Percentiles rank a stretch among this genome's conserved stretches.
These are phyloP conservation scores for Plasmodium sp. DNA, from an alignment of 169 alveolate genomes.

Conservation along the genomic window DNA sequence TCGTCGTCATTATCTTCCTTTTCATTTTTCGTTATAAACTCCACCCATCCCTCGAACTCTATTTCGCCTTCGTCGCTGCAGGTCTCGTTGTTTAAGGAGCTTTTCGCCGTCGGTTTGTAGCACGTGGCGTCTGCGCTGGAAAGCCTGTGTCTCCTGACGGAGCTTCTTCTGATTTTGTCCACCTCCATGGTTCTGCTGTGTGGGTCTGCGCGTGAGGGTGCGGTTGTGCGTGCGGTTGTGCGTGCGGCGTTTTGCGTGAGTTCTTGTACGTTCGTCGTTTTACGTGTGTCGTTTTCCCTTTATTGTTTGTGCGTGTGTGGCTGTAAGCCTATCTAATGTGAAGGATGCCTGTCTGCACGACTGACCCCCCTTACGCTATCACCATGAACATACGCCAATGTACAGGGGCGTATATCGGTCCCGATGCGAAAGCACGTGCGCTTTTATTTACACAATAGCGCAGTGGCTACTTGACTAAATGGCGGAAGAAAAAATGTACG, in stretches of 20 bases:
- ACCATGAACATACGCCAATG: not conserved
- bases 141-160: slow-evolving; percentile 24
- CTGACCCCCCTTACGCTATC: not conserved
- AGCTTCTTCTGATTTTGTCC: not conserved
- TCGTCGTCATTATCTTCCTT: slow-evolving; percentile 4
- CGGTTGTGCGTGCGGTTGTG: not conserved
- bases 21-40: slow-evolving; percentile 52
- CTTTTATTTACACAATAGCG: not conserved
- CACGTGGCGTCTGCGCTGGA: slow-evolving; percentile 28
- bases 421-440: not conserved
- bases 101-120: slow-evolving; percentile 11
- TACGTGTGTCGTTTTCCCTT: too few relatives aligned
- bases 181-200: slow-evolving; percentile 7
- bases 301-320: not conserved
- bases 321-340: not conserved
- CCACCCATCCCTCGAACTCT: slow-evolving; percentile 73
- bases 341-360: not conserved
- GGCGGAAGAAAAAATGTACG: not conserved
- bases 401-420: not conserved
- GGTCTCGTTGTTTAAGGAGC: not conserved
- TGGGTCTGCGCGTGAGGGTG: not conserved
- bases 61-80: slow-evolving; percentile 64
- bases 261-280: too few relatives aligned
- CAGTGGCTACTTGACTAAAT: not conserved
- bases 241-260: too few relatives aligned